Evolutionary conservation across 495 filamentous ascomycete genomes (phyloP), one percentile per base, ranked within the genome.

Genomic region (Penicillium flavigenum): DNA sequence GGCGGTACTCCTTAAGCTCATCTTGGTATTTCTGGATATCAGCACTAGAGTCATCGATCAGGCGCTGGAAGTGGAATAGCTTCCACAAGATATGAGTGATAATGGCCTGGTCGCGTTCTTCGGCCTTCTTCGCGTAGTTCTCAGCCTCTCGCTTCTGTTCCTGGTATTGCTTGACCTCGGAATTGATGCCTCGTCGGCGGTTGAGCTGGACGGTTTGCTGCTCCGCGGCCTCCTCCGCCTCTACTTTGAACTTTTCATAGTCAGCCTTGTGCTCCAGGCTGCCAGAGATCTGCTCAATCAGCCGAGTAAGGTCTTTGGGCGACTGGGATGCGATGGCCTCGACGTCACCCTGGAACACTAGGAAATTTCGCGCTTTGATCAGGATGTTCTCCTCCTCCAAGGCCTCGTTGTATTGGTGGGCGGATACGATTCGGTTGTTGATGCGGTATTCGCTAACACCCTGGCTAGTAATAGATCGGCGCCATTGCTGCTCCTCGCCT

Each of bases 301-400:
- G 74, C 22, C 90, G 86, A 0, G 94, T 99, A n/a, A 98, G 83
- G 61, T 98, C 94, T 61, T 86, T 89, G 0, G 94, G 91, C 0
- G 90, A 91, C 70, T 98, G 94, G 7, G 90, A 88, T 5, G 94
- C 95, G 61, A 99, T 97, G n/a, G 90, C 87, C 74, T 99, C 94
- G 43, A 99, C 94, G 69, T 99, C 94, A 51, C 94, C 94, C 72
- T 99, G 94, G 73, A 98, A 98, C 27, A 99, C 94, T 0, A 99
- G 81, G 72, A 98, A 99, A 70, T 98, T 98, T 56, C 94, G 87
- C 34, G 94, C 94, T 70, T 96, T 96, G 75, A 99, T 96, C 64
- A 98, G 75, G 57, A 99, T 99, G 62, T 96, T 96, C 70, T 99
- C 92, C 38, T 85, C 81, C 71, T 98, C 94, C 46, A 99, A 78